A percentile compares a stretch with the other conserved stretches of the same genome.
Evolutionary conservation across 169 alveolate genomes (phyloP).

Genomic region (Plasmodium fragile): DNA sequence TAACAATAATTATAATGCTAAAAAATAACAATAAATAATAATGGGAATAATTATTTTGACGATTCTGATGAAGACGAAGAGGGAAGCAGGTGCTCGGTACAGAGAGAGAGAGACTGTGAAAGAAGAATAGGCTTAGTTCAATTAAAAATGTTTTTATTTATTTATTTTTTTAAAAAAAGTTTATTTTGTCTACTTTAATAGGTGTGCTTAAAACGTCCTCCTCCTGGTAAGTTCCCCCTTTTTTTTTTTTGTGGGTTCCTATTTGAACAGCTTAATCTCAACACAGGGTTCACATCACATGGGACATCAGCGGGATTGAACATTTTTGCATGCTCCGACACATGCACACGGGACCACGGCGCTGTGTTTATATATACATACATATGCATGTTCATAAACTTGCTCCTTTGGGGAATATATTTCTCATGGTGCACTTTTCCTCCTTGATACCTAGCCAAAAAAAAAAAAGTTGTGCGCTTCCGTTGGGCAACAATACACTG

Average conservation of each 20-base stretch:
- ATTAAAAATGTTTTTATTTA: not conserved
- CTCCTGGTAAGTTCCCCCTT: not conserved
- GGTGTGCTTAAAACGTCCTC: not conserved
- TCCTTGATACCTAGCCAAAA: not conserved
- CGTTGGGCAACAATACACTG: not conserved
- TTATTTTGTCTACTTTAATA: not conserved
- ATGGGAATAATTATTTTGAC: not conserved
- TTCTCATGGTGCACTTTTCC: not conserved
- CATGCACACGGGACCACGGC: not conserved
- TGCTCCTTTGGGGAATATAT: not conserved
- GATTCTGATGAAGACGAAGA: not conserved
- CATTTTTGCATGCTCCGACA: not conserved
- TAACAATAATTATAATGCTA: not conserved
- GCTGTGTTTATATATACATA: not conserved
- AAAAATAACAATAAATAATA: not conserved
- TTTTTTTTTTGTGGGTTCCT: not conserved
- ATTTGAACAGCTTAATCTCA: not conserved
- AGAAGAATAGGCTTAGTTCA: not conserved
- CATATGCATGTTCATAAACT: not conserved
- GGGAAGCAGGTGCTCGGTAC: not conserved
- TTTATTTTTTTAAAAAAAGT: not conserved
- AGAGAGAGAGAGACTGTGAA: conserved; percentile 1
- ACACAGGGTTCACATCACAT: not conserved
- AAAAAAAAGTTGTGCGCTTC: not conserved
- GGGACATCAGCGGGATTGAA: not conserved